A percentile compares a stretch with the other conserved stretches of the same genome.
Conservation (phyloP, 2,329 filamentous ascomycete species). For the Verticillium dahliae region DNA sequence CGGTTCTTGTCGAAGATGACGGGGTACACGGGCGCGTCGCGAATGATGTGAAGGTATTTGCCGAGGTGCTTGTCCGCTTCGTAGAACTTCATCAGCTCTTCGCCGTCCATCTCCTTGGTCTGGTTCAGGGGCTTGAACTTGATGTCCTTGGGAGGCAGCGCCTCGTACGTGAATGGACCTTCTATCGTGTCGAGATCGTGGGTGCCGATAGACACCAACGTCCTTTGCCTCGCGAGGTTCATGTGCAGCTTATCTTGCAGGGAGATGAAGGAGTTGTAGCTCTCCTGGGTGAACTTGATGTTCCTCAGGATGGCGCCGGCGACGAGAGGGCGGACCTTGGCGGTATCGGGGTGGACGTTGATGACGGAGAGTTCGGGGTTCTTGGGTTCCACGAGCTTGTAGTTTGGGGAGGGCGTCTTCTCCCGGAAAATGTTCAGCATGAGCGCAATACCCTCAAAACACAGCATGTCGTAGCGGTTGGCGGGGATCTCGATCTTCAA, state of each 20-base stretch:
- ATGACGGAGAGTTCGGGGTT: conserved; percentile 73
- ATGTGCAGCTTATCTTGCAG: conserved; percentile 97
- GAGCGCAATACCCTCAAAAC: conserved; percentile 92
- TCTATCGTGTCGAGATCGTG: conserved; percentile 92
- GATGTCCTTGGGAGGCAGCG: conserved; percentile 84
- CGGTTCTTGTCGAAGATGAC: conserved; percentile 89
- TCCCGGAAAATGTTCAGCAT: conserved; percentile 94
- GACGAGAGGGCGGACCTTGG: conserved; percentile 77
- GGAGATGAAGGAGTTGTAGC: conserved; percentile 95
- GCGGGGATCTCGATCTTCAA: conserved; percentile 98
- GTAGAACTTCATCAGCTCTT: conserved; percentile 90
- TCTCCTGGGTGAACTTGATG: conserved; percentile 82
- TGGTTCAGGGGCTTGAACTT: conserved; percentile 89
- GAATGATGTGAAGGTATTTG: conserved; percentile 88
- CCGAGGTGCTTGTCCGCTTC: conserved; percentile 90
- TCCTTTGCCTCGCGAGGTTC: conserved; percentile 88
- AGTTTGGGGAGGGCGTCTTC: conserved; percentile 70
- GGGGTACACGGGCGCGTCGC: conserved; percentile 88
- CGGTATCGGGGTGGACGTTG: conserved; percentile 69
- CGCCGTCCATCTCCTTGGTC: conserved; percentile 77
- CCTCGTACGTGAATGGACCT: conserved; percentile 96
- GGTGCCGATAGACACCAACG: conserved; percentile 92
- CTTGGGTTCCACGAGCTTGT: conserved; percentile 65
- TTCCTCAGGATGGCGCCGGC: conserved; percentile 85
- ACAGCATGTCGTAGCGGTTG: conserved; percentile 91